Base-by-base conservation (phyloP, 2,329 filamentous ascomycete species). In the Cryoendolithus antarcticus region DNA sequence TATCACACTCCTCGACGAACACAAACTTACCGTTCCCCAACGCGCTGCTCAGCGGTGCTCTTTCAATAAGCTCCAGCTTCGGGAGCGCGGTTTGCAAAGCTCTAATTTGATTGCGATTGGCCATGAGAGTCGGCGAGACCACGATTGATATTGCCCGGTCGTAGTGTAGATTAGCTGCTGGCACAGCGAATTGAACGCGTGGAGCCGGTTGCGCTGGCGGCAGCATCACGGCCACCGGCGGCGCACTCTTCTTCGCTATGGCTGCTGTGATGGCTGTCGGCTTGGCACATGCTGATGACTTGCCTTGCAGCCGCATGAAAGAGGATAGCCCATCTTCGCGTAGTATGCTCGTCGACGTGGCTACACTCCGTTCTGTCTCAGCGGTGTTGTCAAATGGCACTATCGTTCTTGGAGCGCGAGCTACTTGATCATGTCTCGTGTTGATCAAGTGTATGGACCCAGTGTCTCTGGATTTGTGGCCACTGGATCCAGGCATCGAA, bases 1-100 rank as follows among this genome's bases (percentile, higher is more conserved):
- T 59, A 50, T 94, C 86, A 2, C 83, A 80, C 55, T 86, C 81
- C 32, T 35, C 12, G 8, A 6, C 28, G n/a, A 12, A 21, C 10
- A 7, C 10, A 10, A 9, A 19, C 10, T 12, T 21, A 9, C n/a
- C 12, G 1, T 32, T 11, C 11, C 15, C 29, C 4, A 12, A 8
- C 13, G 21, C 9, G 6, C 21, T 4, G 11, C 28, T 19, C 5
- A 10, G 3, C 7, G 38, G 42, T 46, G 81, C 75, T 35, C 78
- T 67, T 45, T 82, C 78, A 6, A 81, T 62, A 24, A 82, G 59
- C 1, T 69, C 62, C 5, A 73, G 61, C 1, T 52, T 47, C 0
- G 72, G 65, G 48, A 74, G 70, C 0, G 65, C 48, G 2, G 59
- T 54, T 43, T 73, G 64, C 1, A 83, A 58, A 1, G 58, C 50